Base-by-base conservation (phyloP, 1,284 basidiomycete genomes). In the Anthracocystis setariae region DNA sequence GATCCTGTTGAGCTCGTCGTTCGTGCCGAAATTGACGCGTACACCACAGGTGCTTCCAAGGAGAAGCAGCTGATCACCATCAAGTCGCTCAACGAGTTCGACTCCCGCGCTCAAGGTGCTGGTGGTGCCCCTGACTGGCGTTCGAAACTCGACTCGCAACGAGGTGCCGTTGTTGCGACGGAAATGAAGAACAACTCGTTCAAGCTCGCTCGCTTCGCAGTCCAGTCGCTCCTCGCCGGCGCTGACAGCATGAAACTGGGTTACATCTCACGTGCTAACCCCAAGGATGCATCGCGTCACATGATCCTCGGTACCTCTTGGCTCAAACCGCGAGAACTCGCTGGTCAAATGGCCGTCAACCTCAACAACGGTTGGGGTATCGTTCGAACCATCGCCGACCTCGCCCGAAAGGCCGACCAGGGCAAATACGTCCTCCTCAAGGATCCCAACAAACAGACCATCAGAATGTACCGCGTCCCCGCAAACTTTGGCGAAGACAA, bases 141-240 rank as follows among this genome's bases (percentile, higher is more conserved):
- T 47, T 88, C 91, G 47, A 96, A 96, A 85, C 87, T 99, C 50
- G 96, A 99, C 85, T 90, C 91, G 8, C 94, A 98, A 85, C 90
- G 94, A 63, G 96, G 96, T 79, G 96, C 96, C 3, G 95, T 99
- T 43, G 93, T 98, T 59, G 94, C 96, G 45, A 96, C 93, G 40
- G 96, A 99, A 87, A 98, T 98, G 96, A 98, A 98, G 87, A 99
- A 98, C 86, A 99, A 99, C 86, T 93, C 91, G 80, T 94, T 91
- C 86, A 98, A 98, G 85, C 88, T 99, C 49, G 94, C 95, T 18
- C 92, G 95, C 82, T 99, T 95, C 92, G 91, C 96, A 0, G 91
- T 98, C 29, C 94, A 98, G 86, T 92, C 92, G 82, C 88, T 98
- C 54, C 87, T 99, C 40, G 94, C 96, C 46, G 96, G 96, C 50